phyloP scores from a whole-genome alignment of 2,329 filamentous ascomycete genomes.

The Neonectria faginata region DNA sequence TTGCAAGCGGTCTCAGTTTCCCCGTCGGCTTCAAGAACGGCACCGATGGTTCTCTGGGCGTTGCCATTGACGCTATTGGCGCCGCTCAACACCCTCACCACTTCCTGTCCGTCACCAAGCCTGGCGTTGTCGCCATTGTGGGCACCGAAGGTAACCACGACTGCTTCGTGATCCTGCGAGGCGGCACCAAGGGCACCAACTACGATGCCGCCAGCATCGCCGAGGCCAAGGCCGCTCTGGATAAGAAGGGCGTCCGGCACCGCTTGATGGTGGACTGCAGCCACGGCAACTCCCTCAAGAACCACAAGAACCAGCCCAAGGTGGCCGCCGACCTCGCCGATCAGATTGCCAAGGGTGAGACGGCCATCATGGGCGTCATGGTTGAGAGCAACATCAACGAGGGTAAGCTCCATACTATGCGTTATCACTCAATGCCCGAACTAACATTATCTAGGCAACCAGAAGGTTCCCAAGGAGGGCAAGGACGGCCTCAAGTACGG shows the following conservation, averaged over 20 bases:
- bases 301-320: constrained; percentile 97
- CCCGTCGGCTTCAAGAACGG: constrained; percentile 99
- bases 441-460: constrained; percentile 68
- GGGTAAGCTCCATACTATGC: constrained; percentile 63
- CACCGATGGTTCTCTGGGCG: constrained; percentile 88
- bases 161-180: constrained; percentile 95
- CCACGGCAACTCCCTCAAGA: constrained; percentile 95
- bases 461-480: constrained; percentile 91
- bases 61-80: constrained; percentile 95
- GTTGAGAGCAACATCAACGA: constrained; percentile 98
- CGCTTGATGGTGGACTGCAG: constrained; percentile 98
- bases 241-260: constrained; percentile 77
- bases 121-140: constrained; percentile 93
- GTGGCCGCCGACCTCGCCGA: constrained; percentile 84
- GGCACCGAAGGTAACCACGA: constrained; percentile 95
- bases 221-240: constrained; percentile 83
- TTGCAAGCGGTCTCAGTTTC: constrained; percentile 94
- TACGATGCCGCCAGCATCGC: constrained; percentile 88
- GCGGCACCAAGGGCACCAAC: constrained; percentile 93
- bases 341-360: constrained; percentile 87
- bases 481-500: constrained; percentile 89
- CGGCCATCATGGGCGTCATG: constrained; percentile 95
- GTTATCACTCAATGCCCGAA: background rate
- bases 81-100: constrained; percentile 93
- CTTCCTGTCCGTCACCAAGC: constrained; percentile 97